Conservation (phyloP, 1,284 basidiomycete species). For the Apiotrichum brassicae region DNA sequence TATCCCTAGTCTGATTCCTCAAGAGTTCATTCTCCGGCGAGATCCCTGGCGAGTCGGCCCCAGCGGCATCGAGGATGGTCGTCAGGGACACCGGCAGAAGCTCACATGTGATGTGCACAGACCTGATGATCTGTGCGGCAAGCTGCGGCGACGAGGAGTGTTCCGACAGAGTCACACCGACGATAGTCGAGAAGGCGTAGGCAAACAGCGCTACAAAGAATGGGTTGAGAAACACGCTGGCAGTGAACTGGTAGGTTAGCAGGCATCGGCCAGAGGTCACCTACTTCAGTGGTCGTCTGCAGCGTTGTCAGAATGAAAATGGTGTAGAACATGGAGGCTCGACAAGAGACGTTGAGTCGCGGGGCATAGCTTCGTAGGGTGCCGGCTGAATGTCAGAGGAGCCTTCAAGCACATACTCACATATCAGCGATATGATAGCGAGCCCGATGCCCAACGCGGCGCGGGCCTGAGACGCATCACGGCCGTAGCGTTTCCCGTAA, state of each 20-base stretch:
- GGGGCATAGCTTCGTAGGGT: slow-evolving; percentile 36
- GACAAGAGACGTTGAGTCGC: slow-evolving; percentile 34
- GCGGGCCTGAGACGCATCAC: slow-evolving; percentile 28
- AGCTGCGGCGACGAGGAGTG: slow-evolving; percentile 26
- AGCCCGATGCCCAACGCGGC: slow-evolving; percentile 36
- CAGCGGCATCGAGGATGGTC: slow-evolving; percentile 17
- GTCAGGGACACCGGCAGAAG: slow-evolving; percentile 32
- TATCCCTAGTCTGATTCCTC: not conserved
- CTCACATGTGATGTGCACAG: slow-evolving; percentile 21
- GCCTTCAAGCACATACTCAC: slow-evolving; percentile 12
- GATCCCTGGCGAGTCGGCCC: not conserved
- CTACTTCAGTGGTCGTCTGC: slow-evolving; percentile 30
- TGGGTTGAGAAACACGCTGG: slow-evolving; percentile 29
- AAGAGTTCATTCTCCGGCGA: not conserved
- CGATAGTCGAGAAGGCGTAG: slow-evolving; percentile 31
- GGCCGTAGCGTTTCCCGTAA: slow-evolving; percentile 25
- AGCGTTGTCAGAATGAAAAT: slow-evolving; percentile 40
- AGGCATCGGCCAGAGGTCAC: not conserved
- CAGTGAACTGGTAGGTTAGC: not conserved
- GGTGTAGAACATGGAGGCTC: slow-evolving; percentile 43
- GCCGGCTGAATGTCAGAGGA: slow-evolving; percentile 24
- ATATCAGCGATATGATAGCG: slow-evolving; percentile 30
- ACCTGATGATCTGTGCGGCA: slow-evolving; percentile 18
- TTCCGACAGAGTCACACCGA: slow-evolving; percentile 25
- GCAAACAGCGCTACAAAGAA: slow-evolving; percentile 42